Percentiles rank a stretch among this genome's conserved stretches.
Conservation (phyloP, 1,284 basidiomycete species). For the Irpex sp. region DNA sequence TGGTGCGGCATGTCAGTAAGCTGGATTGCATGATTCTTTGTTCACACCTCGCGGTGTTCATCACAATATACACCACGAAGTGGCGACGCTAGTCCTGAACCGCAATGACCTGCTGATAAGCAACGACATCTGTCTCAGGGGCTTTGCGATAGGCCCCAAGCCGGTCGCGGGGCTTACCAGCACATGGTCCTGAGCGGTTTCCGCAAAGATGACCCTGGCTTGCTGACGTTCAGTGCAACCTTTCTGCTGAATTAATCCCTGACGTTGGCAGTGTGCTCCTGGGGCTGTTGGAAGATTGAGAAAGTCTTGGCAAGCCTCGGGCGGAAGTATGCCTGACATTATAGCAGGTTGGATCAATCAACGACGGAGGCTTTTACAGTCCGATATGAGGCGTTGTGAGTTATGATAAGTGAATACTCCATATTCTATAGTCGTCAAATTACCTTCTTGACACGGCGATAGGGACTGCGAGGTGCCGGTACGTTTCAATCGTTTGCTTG, state of each 20-base stretch:
- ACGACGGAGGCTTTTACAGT: no score
- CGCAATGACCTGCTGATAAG: not conserved
- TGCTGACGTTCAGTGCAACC: not conserved
- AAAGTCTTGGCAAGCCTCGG: no score
- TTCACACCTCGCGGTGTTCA: not conserved
- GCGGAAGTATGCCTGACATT: no score
- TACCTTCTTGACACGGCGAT: not conserved
- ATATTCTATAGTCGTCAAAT: no score
- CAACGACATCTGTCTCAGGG: not conserved
- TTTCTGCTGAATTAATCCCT: not conserved
- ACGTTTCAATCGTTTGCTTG: not conserved
- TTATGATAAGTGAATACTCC: no score
- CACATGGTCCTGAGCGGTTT: not conserved
- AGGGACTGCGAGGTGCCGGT: not conserved
- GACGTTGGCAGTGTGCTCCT: not conserved
- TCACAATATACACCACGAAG: not conserved
- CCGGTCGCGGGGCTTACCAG: not conserved
- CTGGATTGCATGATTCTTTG: not conserved
- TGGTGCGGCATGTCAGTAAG: not conserved
- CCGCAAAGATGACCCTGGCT: not conserved
- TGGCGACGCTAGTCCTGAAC: not conserved
- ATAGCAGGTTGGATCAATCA: no score
- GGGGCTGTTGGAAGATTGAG: no score
- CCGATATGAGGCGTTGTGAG: no score
- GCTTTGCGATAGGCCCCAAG: not conserved